A percentile compares a stretch with the other conserved stretches of the same genome.
These are phyloP conservation scores for Periglandula ipomoeae DNA, from an alignment of 2,329 filamentous ascomycete genomes.

Conservation along the genomic window DNA sequence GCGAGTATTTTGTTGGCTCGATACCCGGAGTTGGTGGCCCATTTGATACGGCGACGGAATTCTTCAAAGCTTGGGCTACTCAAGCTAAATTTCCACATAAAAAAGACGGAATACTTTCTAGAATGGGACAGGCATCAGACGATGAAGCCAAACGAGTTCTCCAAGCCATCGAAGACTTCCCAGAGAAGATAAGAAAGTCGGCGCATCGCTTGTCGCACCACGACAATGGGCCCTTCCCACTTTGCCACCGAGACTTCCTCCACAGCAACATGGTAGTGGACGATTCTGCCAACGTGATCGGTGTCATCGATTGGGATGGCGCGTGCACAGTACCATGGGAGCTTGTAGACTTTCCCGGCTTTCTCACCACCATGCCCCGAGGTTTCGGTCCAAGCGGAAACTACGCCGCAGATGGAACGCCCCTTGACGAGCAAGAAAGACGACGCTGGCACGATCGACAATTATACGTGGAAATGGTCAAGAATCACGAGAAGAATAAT, in stretches of 20 bases:
- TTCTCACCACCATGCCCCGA: conserved; percentile 6
- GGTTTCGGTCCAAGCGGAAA: background rate
- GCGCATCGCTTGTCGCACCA: background rate
- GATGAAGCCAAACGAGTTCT: background rate
- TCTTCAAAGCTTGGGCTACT: background rate
- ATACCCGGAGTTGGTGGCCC: background rate
- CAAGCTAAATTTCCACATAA: background rate
- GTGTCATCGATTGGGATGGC: conserved; percentile 24
- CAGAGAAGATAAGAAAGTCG: background rate
- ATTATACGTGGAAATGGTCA: no score
- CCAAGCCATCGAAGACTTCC: background rate
- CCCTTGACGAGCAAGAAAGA: background rate
- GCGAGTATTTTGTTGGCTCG: background rate
- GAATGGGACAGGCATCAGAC: background rate
- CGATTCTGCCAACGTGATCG: conserved; percentile 15
- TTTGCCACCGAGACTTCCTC: conserved; percentile 21
- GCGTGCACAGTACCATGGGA: conserved; percentile 17
- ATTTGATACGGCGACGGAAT: background rate
- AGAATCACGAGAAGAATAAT: no score
- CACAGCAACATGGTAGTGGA: conserved; percentile 24
- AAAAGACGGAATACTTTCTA: no score
- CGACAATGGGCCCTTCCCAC: conserved; percentile 20
- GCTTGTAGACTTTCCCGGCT: conserved; percentile 14
- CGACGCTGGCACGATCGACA: no score
- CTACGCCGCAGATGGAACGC: background rate